Evolutionary conservation across 2,329 filamentous ascomycete genomes (phyloP), one percentile per base, ranked within the genome.

Genomic region (Aspergillus uvarum): DNA sequence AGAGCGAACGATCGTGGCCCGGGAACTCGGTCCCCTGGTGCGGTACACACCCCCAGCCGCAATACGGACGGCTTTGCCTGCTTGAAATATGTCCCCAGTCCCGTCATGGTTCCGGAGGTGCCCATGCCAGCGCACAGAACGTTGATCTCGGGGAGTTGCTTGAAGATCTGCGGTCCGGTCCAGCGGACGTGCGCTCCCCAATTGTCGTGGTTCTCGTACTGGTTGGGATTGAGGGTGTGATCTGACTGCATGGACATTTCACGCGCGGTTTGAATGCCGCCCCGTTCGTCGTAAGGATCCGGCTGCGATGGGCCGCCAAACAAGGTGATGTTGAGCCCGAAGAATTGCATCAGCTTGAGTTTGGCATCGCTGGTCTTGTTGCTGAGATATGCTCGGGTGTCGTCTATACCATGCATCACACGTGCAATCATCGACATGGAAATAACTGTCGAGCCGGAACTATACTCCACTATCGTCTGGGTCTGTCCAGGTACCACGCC

Each of bases 371-470:
- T 81, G 1, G 82, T 86, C 72, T 87, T 87, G 68, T 87, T 87
- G 65, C 80, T 85, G 19, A 87, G 67, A 63, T 81, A 86, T 0
- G 85, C 85, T 12, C 80, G 73, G 0, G 81, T 80, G 60, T 87
- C 83, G 1, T 80, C 68, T 16, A 84, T 73, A 2, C 78, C 80
- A 60, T 84, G 80, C 55, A 82, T 75, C 1, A 82, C 81, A 16
- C 84, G 76, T 0, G 82, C 79, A 10, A 84, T 77, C 66, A 87
- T 77, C 0, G 81, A 80, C 80, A 87, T 82, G 1, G 85, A 87
- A 29, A 87, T 79, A 5, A 87, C 84, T 0, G 85, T 88, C 1
- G 84, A 87, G 0, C 85, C 85, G 1, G 85, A 87, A 68, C 83
- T 87, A 59, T 84, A 84, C 65, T 88, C 85, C 53, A 87, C 80